These are phyloP conservation scores for Pholiota microspora DNA, from an alignment of 768 basidiomycete species.

Conservation along the genomic window DNA sequence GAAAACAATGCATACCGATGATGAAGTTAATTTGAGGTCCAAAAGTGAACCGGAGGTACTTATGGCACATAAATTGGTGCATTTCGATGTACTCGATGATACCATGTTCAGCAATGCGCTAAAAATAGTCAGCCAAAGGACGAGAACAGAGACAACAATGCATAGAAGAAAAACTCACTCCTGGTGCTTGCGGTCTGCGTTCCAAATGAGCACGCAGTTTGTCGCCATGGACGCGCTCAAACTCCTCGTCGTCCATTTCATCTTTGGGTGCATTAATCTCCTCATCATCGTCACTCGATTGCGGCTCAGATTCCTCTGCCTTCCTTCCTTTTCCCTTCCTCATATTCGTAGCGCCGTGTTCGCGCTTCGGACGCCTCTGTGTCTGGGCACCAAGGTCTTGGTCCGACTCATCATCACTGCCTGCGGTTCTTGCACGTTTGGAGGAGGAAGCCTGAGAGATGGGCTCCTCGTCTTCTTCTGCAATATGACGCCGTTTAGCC, in stretches of 20 bases:
- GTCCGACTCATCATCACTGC: slow-evolving; percentile 24
- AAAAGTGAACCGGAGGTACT: slow-evolving; percentile 77
- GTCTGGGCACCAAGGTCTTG: slow-evolving; percentile 20
- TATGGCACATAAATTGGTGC: slow-evolving; percentile 96
- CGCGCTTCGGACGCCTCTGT: slow-evolving; percentile 17
- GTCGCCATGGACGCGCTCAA: slow-evolving; percentile 61
- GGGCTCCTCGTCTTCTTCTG: slow-evolving; percentile 43
- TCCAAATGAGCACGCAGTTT: slow-evolving; percentile 55
- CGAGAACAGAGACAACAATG: neutral
- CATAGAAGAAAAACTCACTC: slow-evolving; percentile 34
- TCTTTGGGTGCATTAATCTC: slow-evolving; percentile 36
- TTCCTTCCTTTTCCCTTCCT: slow-evolving; percentile 27
- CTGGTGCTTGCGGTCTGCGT: slow-evolving; percentile 41
- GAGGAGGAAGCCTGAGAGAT: slow-evolving; percentile 23
- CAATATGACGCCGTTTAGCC: slow-evolving; percentile 51
- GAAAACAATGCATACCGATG: slow-evolving; percentile 61
- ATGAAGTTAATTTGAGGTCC: slow-evolving; percentile 97
- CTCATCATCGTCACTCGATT: slow-evolving; percentile 25
- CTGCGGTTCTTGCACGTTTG: slow-evolving; percentile 31
- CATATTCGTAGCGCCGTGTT: slow-evolving; percentile 8
- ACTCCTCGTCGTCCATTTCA: slow-evolving; percentile 61
- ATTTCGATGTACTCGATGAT: slow-evolving; percentile 86
- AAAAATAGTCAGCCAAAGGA: neutral
- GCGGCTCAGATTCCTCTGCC: slow-evolving; percentile 29
- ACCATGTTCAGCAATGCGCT: slow-evolving; percentile 84